Conservation (phyloP, 1,284 basidiomycete genomes). For the Coriolopsis trogii region DNA sequence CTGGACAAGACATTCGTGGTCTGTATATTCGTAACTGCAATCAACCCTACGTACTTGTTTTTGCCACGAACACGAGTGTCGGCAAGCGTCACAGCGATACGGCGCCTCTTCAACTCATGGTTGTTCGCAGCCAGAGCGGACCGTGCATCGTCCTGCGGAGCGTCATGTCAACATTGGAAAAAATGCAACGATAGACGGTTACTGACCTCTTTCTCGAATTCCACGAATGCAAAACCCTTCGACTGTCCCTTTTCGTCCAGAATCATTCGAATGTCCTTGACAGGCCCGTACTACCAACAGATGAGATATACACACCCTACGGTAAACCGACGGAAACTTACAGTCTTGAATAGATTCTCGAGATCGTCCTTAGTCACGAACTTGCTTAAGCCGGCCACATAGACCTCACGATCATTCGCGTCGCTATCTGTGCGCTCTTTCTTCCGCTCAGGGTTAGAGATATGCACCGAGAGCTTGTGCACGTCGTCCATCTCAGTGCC, state of each 20-base stretch:
- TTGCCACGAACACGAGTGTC: constrained; percentile 69
- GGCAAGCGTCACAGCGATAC: constrained; percentile 83
- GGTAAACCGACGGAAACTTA: constrained; percentile 35
- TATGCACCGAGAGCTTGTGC: constrained; percentile 74
- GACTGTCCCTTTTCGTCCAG: constrained; percentile 70
- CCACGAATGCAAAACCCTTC: constrained; percentile 93
- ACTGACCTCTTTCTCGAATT: constrained; percentile 82
- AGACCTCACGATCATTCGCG: constrained; percentile 82
- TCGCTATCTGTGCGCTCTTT: constrained; percentile 88
- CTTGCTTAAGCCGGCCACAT: constrained; percentile 82
- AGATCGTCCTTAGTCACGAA: constrained; percentile 77
- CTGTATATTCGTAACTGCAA: too few species aligned
- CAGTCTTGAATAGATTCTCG: constrained; percentile 74
- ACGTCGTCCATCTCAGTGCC: constrained; percentile 72
- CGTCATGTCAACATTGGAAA: constrained; percentile 1
- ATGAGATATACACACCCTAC: not conserved
- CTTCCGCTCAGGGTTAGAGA: constrained; percentile 90
- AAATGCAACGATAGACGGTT: not conserved
- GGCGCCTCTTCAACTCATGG: constrained; percentile 80
- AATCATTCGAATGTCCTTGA: constrained; percentile 83
- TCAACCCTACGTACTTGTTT: constrained; percentile 43
- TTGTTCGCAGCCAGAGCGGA: constrained; percentile 82
- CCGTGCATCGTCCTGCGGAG: constrained; percentile 64
- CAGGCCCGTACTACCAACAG: constrained; percentile 68
- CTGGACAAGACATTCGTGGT: not conserved